A percentile compares a stretch with the other conserved stretches of the same genome.
Evolutionary conservation across 208 protist genomes (phyloP).

Genomic region (Wallacemonas sp.): DNA sequence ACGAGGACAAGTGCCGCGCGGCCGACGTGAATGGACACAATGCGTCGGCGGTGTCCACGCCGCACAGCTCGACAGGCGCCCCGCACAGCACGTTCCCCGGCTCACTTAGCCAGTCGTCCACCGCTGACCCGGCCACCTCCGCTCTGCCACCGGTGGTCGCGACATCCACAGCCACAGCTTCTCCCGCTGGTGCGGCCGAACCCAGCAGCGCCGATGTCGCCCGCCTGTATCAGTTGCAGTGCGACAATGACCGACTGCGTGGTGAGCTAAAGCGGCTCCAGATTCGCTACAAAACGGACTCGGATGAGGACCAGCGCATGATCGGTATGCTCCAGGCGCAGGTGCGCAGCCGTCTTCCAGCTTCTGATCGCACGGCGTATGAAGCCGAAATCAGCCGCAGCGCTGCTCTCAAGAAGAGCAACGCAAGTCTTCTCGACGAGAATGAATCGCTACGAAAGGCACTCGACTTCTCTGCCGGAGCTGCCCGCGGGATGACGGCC

Average conservation of each 20-base stretch:
- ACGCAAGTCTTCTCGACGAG: conserved; percentile 33
- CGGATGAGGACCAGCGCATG: conserved; percentile 38
- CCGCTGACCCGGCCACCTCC: not conserved
- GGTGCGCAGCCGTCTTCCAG: conserved; percentile 35
- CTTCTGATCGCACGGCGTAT: conserved; percentile 29
- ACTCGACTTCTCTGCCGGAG: not conserved
- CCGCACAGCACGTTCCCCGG: not conserved
- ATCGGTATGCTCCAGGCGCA: conserved; percentile 42
- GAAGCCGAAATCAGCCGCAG: conserved; percentile 38
- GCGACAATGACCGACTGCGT: conserved; percentile 40
- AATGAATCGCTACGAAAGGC: conserved; percentile 23
- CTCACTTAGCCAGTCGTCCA: not conserved
- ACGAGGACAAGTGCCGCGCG: conserved; percentile 62
- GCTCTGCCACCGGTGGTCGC: not conserved
- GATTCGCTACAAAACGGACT: conserved; percentile 24
- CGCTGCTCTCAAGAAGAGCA: conserved; percentile 35
- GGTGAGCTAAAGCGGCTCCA: conserved; percentile 46
- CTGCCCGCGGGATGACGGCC: conserved; percentile 1
- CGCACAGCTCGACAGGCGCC: not conserved
- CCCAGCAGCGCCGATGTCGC: not conserved
- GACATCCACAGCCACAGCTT: not conserved
- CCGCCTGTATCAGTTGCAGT: conserved; percentile 36
- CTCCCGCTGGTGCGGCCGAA: conserved; percentile 5
- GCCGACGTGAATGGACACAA: not conserved
- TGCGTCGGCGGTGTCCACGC: not conserved